These are phyloP conservation scores for Rosellinia necatrix DNA, from an alignment of 2,329 filamentous ascomycete genomes.

Conservation along the genomic window DNA sequence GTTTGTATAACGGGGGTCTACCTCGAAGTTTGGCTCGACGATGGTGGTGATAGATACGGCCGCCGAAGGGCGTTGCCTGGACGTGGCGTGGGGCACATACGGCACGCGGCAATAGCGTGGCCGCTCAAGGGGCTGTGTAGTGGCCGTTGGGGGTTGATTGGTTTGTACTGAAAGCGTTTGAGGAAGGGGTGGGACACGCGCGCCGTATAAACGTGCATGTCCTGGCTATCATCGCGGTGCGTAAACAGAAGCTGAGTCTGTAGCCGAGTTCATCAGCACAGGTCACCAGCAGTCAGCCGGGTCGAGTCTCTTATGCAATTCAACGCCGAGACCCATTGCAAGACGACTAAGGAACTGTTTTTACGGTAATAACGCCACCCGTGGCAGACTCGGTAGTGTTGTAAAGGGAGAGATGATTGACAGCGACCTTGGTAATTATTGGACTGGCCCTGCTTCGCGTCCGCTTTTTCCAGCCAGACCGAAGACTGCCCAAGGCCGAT, in stretches of 20 bases:
- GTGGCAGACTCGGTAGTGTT: background rate
- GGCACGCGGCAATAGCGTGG: background rate
- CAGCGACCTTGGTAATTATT: background rate
- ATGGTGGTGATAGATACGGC: background rate
- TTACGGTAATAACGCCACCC: constrained; percentile 1
- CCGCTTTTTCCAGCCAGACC: background rate
- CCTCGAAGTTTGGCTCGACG: background rate
- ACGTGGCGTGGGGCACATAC: background rate
- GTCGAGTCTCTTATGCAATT: background rate
- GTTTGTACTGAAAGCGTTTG: constrained; percentile 6
- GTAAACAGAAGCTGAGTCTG: constrained; percentile 11
- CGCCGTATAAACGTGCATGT: constrained; percentile 13
- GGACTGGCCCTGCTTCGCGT: background rate
- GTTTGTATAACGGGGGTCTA: background rate
- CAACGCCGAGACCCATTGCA: background rate
- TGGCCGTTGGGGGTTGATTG: background rate
- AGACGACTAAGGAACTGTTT: background rate
- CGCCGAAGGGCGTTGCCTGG: background rate
- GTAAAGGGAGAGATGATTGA: background rate
- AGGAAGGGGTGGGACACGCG: background rate
- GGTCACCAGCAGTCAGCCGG: background rate
- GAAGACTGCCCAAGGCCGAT: background rate
- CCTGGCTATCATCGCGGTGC: background rate
- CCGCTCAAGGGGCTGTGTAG: background rate
- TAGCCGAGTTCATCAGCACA: background rate